A percentile compares a stretch with the other conserved stretches of the same genome.
Conservation (phyloP, 73 alveolate species). For the Stentor coeruleus region DNA sequence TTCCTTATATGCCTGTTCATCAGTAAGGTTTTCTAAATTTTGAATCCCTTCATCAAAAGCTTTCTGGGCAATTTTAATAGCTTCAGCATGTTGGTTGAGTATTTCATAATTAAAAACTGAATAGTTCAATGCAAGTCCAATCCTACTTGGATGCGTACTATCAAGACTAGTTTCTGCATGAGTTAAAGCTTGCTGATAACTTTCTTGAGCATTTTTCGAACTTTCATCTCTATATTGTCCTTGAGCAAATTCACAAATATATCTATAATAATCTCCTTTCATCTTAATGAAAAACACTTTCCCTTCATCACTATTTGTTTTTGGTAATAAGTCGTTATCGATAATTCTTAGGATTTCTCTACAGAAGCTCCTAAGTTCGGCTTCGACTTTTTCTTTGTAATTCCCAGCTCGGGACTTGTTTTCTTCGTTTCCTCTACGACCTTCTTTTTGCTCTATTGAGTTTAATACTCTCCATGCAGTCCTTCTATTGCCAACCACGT, state of each 20-base stretch:
- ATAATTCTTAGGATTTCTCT: conserved; percentile 3
- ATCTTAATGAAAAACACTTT: conserved; percentile 45
- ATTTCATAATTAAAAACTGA: conserved; percentile 80
- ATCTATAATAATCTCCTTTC: conserved; percentile 50
- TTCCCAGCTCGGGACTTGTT: too few species aligned
- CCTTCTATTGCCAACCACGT: conserved; percentile 38
- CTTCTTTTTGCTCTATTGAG: conserved; percentile 40
- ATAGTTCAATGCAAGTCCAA: conserved; percentile 72
- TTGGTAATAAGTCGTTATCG: neutral
- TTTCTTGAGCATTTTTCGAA: conserved; percentile 53
- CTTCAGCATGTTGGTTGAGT: conserved; percentile 63
- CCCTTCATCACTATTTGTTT: conserved; percentile 1
- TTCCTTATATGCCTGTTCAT: too few species aligned
- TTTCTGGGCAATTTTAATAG: conserved; percentile 65
- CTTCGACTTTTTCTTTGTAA: too few species aligned
- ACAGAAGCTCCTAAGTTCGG: too few species aligned
- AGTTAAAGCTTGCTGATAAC: conserved; percentile 41
- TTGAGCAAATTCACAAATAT: conserved; percentile 40
- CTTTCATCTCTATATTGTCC: too few species aligned
- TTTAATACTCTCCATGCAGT: conserved; percentile 46
- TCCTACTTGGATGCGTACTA: conserved; percentile 50
- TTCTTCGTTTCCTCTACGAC: too few species aligned
- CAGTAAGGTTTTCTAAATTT: too few species aligned
- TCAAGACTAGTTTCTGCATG: conserved; percentile 36
- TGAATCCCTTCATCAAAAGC: too few species aligned